Base-by-base conservation (phyloP, 768 basidiomycete species). In the Pleurotus eryngii region DNA sequence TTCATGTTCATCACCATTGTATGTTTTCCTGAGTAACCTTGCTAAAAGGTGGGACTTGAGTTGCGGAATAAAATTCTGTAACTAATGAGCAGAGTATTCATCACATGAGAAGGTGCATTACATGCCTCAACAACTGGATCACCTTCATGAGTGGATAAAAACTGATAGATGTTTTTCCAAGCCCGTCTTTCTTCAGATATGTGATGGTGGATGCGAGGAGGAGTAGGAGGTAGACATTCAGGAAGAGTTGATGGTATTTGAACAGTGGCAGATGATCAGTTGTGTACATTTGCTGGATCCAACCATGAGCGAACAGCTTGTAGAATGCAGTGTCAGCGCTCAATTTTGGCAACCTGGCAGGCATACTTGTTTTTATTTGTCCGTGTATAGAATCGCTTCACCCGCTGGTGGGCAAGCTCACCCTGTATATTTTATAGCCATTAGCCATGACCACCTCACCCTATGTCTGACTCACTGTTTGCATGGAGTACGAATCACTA, bases 331-430 rank as follows among this genome's bases (percentile, higher is more conserved):
- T 62, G 58, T 5, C 61, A 59, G 7, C 61, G 47, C 37, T 64
- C 55, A 17, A 56, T 49, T 7, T 46, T 60, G 0, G 68, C 68
- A 27, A 76, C 72, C 24, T 70, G 67, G 0, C 38, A 22, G 0
- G 46, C 62, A 22, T 60, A 57, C n/a, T 64, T 51, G 26, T 62
- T 69, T 59, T 75, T 75, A 64, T 72, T 75, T 1, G 69, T 73
- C 0, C 61, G 53, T 0, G 59, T 43, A 46, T 75, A 79, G 18
- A 70, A 70, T 0, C 59, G 49, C 62, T 80, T 79, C 18, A 73
- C 67, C 0, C 57, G 57, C 0, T 64, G 60, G 56, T 80, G 79
- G 45, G 75, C 70, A 0, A 70, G 65, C 50, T 81, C 76, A 1
- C 73, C 72, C 75, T 77, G 45, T 49, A n/a, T 11, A 8, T n/a